These are phyloP conservation scores for Senna siamea DNA, from an alignment of 306 rosid genomes.

Conservation along the genomic window DNA sequence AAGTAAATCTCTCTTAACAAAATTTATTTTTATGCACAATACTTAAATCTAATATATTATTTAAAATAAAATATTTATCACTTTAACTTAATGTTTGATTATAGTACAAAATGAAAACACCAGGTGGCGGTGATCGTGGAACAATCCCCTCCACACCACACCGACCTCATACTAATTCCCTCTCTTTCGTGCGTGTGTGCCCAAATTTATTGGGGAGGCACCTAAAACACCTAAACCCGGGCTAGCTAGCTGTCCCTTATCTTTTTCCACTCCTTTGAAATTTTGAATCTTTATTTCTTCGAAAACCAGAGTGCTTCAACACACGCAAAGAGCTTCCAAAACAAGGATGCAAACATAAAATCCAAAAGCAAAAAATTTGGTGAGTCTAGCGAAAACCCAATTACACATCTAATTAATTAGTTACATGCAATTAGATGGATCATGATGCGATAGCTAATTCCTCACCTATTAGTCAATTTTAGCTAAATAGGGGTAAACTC, in stretches of 20 bases:
- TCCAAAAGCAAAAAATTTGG: background rate
- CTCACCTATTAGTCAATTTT: conserved; percentile 12
- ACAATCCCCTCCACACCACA: too few species aligned
- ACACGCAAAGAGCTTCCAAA: conserved; percentile 19
- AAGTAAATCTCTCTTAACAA: too few species aligned
- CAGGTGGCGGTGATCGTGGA: too few species aligned
- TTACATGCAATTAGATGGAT: conserved; percentile 16
- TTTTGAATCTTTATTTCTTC: background rate
- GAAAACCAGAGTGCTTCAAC: background rate
- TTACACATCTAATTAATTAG: too few species aligned
- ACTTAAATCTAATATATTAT: too few species aligned
- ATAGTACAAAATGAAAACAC: too few species aligned
- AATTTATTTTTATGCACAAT: too few species aligned
- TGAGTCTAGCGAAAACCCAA: background rate
- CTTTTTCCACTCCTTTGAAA: background rate
- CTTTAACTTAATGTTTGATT: too few species aligned
- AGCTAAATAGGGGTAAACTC: background rate
- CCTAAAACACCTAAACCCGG: conserved; percentile 34
- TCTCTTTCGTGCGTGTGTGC: too few species aligned
- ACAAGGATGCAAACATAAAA: background rate
- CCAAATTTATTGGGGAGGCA: conserved; percentile 10
- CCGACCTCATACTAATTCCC: too few species aligned
- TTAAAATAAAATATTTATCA: too few species aligned
- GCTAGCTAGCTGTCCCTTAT: background rate
- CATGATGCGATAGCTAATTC: too few species aligned